Base-by-base conservation (phyloP, 768 basidiomycete genomes). In the Strobilomyces dryophilus region DNA sequence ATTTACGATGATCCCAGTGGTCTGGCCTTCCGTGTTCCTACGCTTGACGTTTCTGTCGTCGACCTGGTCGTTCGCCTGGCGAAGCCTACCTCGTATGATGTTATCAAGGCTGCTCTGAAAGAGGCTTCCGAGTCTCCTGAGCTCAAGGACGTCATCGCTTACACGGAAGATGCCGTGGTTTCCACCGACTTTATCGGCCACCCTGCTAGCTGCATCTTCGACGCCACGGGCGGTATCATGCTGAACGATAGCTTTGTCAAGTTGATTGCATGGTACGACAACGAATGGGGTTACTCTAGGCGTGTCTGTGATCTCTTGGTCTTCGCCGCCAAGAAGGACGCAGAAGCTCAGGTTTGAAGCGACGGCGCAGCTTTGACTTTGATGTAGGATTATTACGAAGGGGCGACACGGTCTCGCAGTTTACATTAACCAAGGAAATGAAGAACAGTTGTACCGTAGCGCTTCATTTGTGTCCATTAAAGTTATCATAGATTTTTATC, bases 1-100 rank as follows among this genome's bases (percentile, higher is more conserved):
- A 45, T 45, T 61, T 47, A 59, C 17, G 29, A 12, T 12, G 12
- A 17, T 21, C 40, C 6, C 7, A 91, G 89, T 53, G 91, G 95
- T 74, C 87, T 98, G 69, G 62, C 95, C 45, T 98, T 99, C 94
- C 95, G 95, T 77, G 88, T 98, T 54, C 95, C 95, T 61, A 95
- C 92, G 55, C 77, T 89, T 66, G 90, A 98, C 66, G 95, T 98
- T 63, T 98, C 95, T 62, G 95, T 98, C 63, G 95, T 98, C 69
- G 95, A 99, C 76, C 85, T 99, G 60, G 92, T 95, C 61, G 92
- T 85, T 63, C 92, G 95, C 65, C 78, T 90, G 63, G 88, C 92
- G 76, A 97, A 91, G 79, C 61, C 73, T 50, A 85, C 94, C 7
- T 69, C 81, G 24, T 99, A 98, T 76, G 90, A 93, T 3, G 78